Conservation (phyloP, 1,284 basidiomycete genomes). For the Cutaneotrichosporon cutaneum region DNA sequence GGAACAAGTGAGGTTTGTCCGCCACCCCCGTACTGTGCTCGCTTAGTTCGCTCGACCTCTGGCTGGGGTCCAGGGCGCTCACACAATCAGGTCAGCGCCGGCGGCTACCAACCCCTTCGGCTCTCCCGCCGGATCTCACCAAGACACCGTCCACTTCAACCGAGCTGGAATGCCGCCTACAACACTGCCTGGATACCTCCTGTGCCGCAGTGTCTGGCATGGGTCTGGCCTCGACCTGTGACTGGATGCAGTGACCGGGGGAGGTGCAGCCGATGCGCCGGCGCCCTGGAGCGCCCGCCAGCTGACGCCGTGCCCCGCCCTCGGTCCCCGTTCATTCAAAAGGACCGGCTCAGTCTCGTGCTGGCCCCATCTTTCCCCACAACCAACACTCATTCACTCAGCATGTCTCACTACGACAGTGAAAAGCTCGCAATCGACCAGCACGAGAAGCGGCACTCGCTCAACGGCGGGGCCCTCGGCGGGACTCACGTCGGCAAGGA, state of each 20-base stretch:
- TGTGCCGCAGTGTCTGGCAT: no score
- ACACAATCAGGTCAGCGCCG: neutral
- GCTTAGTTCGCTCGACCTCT: no score
- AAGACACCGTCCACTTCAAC: neutral
- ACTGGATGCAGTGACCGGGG: no score
- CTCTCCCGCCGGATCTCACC: neutral
- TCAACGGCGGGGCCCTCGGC: neutral
- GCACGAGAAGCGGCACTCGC: neutral
- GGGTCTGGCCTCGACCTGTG: no score
- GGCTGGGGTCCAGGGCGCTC: neutral
- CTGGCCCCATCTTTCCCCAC: conserved; percentile 3
- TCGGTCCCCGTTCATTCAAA: neutral
- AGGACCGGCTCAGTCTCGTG: neutral
- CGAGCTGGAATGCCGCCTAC: no score
- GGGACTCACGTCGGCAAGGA: conserved; percentile 8
- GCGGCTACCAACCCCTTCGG: neutral
- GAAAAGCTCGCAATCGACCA: neutral
- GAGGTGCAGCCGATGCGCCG: no score
- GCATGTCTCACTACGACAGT: conserved; percentile 3
- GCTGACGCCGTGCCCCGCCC: neutral
- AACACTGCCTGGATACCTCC: no score
- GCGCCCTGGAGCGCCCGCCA: no score
- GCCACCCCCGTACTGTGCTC: neutral
- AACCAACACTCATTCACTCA: neutral
- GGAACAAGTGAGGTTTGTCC: neutral